Evolutionary conservation across 208 protist genomes (phyloP), one percentile per base, ranked within the genome.

Genomic region (Acanthamoeba culbertsoni): DNA sequence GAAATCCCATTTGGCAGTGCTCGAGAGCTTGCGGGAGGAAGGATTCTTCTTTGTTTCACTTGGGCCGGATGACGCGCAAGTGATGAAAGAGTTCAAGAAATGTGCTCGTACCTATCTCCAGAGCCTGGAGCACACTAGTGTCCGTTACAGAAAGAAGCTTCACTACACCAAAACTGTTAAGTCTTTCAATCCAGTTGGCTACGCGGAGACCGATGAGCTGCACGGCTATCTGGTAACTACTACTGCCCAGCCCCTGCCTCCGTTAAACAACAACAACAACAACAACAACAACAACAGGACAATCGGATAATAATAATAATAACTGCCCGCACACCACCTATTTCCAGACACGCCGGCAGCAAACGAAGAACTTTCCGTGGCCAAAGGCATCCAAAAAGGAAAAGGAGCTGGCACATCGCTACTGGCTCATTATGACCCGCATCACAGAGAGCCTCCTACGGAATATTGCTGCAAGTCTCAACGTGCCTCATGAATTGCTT

Each of bases 181-280:
- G 0, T 55, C 73, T 4, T 23, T 37, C 4, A 31, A 42, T 35
- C 73, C 73, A 2, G 73, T 84, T 28, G 73, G 73, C 40, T 84
- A 84, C 28, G 73, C 43, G 26, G 73, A 84, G 45, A 84, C 55
- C 42, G 73, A 84, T 28, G 73, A 84, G 35, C 73, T 84, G 0
- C 73, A 84, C 73, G 73, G 73, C 73, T 84, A 84, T 35, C 73
- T 84, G 43, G 73, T 42, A 55, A n/a, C n/a, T n/a, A n/a, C n/a
- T n/a, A n/a, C n/a, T n/a, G n/a, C n/a, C n/a, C n/a, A n/a, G n/a
- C n/a, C n/a, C n/a, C n/a, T n/a, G n/a, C n/a, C n/a, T n/a, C n/a
- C n/a, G n/a, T n/a, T n/a, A n/a, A n/a, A n/a, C n/a, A n/a, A n/a
- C n/a, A n/a, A n/a, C n/a, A n/a, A n/a, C n/a, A n/a, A n/a, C n/a